phyloP scores from a whole-genome alignment of 805 yeast species.

The Saccharomycopsis synnaedendra region DNA sequence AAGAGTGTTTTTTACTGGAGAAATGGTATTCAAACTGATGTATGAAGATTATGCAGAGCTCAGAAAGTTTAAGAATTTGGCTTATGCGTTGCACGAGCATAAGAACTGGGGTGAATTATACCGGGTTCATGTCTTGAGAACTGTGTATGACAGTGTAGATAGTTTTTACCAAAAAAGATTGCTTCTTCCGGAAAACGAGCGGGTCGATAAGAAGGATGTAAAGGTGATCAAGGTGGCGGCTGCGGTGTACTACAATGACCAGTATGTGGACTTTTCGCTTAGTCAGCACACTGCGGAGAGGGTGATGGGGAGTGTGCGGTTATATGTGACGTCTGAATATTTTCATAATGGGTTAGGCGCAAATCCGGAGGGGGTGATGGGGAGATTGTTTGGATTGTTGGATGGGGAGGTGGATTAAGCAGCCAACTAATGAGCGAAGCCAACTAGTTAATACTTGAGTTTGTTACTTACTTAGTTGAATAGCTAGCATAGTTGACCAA shows the following conservation, averaged over 20 bases:
- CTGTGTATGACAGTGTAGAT: conserved; percentile 4
- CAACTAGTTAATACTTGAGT: too few species aligned
- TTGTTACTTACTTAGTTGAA: too few species aligned
- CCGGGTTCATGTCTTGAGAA: conserved; percentile 18
- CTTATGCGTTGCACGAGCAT: conserved; percentile 25
- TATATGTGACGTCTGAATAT: conserved; percentile 34
- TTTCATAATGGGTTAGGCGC: conserved; percentile 42
- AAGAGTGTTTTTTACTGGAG: conserved; percentile 38
- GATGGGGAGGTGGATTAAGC: conserved; percentile 29
- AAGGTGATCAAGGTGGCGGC: conserved; percentile 28
- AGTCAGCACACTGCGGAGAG: conserved; percentile 26
- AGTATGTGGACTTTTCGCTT: conserved; percentile 38
- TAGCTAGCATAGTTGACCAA: too few species aligned
- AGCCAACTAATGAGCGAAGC: neutral
- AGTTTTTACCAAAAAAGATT: conserved; percentile 2
- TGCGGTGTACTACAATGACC: conserved; percentile 37
- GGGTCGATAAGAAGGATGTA: conserved; percentile 6
- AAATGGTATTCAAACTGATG: conserved; percentile 43
- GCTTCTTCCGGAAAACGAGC: conserved; percentile 1
- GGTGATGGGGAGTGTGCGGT: conserved; percentile 26
- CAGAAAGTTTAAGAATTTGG: conserved; percentile 28
- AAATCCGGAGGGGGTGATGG: conserved; percentile 29
- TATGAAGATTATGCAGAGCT: conserved; percentile 37
- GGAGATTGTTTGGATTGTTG: conserved; percentile 28
- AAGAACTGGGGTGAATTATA: conserved; percentile 21